Conservation (phyloP, 148 eudicot genomes). For the Rheum nobile region DNA sequence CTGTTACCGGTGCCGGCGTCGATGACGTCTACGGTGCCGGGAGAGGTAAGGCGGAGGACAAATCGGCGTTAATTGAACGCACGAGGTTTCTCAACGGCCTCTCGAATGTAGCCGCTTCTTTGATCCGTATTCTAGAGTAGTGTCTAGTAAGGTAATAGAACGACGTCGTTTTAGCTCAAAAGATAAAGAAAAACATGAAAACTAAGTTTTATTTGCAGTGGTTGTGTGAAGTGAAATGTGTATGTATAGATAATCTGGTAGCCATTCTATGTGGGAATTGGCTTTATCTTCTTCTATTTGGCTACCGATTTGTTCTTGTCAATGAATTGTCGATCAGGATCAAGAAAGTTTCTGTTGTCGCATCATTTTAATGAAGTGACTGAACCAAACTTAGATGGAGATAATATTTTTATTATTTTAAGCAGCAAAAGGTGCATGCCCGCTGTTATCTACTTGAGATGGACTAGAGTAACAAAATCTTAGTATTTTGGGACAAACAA, state of each 20-base stretch:
- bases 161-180: not conserved
- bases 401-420: too few species aligned
- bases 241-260: not conserved
- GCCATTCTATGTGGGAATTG: not conserved
- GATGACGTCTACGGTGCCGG: not conserved
- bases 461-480: too few species aligned
- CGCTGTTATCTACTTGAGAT: too few species aligned
- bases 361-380: not conserved
- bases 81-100: constrained; percentile 18
- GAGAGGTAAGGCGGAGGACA: too few species aligned
- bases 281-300: not conserved
- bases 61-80: constrained; percentile 12
- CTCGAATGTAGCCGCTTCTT: constrained; percentile 29
- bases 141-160: not conserved
- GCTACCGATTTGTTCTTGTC: not conserved
- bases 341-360: not conserved
- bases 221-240: not conserved
- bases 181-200: not conserved
- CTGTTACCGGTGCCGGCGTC: constrained; percentile 3
- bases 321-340: not conserved
- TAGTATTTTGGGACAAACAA: too few species aligned
- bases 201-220: not conserved
- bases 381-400: too few species aligned
- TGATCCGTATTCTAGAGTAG: constrained; percentile 24
- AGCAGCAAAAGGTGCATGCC: too few species aligned